Evolutionary conservation across 108 stramenopile genomes (phyloP).

Genomic region (Fragilaria radians): DNA sequence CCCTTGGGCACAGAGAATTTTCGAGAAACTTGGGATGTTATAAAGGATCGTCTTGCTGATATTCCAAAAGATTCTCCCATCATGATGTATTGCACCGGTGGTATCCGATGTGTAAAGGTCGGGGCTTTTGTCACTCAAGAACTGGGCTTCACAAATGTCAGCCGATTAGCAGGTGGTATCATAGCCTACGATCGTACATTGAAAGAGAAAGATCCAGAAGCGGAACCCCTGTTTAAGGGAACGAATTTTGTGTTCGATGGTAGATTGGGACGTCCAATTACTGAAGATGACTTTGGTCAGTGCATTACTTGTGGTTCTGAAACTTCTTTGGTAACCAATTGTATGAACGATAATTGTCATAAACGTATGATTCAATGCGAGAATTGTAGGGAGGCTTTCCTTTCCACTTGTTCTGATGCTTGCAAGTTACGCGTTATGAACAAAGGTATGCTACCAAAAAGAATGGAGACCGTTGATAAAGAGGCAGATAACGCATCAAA

Average conservation of each 20-base stretch:
- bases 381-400: conserved; percentile 40
- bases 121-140: conserved; percentile 89
- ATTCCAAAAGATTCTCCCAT: conserved; percentile 85
- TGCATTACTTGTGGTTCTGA: conserved; percentile 88
- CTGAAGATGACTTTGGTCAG: conserved; percentile 77
- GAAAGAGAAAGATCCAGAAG: conserved; percentile 46
- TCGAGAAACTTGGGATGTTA: conserved; percentile 84
- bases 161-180: conserved; percentile 90
- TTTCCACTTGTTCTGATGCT: conserved; percentile 79
- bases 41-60: conserved; percentile 69
- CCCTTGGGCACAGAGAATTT: conserved; percentile 88
- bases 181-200: conserved; percentile 88
- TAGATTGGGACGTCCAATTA: conserved; percentile 86
- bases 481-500: neutral
- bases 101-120: conserved; percentile 93
- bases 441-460: conserved; percentile 34
- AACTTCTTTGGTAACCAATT: conserved; percentile 83
- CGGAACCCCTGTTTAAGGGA: conserved; percentile 85
- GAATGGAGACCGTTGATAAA: neutral
- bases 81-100: conserved; percentile 94
- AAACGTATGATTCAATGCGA: conserved; percentile 90
- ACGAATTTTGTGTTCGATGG: conserved; percentile 98
- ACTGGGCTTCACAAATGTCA: conserved; percentile 90
- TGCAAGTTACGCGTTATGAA: conserved; percentile 65
- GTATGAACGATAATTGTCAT: conserved; percentile 87